Evolutionary conservation across 1,284 basidiomycete genomes (phyloP).

Genomic region (Cutaneotrichosporon mucoides): DNA sequence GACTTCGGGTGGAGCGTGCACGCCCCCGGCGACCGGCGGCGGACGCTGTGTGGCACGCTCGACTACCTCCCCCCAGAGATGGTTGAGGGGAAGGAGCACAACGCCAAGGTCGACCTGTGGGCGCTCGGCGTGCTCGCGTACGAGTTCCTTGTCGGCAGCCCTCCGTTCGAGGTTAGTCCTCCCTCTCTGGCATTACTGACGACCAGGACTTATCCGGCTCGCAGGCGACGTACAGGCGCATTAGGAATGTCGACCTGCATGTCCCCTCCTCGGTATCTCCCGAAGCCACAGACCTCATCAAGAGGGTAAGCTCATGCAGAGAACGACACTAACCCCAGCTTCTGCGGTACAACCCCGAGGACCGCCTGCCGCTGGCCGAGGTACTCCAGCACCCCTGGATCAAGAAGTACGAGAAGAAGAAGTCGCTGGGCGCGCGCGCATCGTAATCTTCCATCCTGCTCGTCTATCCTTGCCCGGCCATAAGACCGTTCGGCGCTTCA

Average conservation of each 20-base stretch:
- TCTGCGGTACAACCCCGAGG: conserved; percentile 76
- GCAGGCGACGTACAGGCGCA: conserved; percentile 75
- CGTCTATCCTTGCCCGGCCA: too few species aligned
- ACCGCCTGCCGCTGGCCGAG: conserved; percentile 72
- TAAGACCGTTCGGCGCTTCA: too few species aligned
- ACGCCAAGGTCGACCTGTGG: conserved; percentile 70
- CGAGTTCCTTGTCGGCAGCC: conserved; percentile 87
- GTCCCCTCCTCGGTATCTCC: conserved; percentile 64
- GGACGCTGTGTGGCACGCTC: conserved; percentile 88
- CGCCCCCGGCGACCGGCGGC: conserved; percentile 82
- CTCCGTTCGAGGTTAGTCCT: conserved; percentile 74
- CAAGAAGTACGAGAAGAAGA: conserved; percentile 60
- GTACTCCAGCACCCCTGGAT: conserved; percentile 93
- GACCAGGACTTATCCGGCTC: conserved; percentile 60
- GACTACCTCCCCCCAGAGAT: conserved; percentile 99
- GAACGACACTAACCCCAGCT: conserved; percentile 56
- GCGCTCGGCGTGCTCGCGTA: conserved; percentile 93
- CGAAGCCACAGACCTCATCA: conserved; percentile 66
- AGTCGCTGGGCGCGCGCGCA: conserved; percentile 9
- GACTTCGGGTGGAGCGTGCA: conserved; percentile 99
- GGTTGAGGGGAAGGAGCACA: conserved; percentile 69
- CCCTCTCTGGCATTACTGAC: not conserved
- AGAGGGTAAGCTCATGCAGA: conserved; percentile 50
- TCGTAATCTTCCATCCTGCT: not conserved
- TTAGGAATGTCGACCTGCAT: conserved; percentile 61